Conservation (phyloP, 2,329 filamentous ascomycete genomes). For the Calcarisporium arbuscula region DNA sequence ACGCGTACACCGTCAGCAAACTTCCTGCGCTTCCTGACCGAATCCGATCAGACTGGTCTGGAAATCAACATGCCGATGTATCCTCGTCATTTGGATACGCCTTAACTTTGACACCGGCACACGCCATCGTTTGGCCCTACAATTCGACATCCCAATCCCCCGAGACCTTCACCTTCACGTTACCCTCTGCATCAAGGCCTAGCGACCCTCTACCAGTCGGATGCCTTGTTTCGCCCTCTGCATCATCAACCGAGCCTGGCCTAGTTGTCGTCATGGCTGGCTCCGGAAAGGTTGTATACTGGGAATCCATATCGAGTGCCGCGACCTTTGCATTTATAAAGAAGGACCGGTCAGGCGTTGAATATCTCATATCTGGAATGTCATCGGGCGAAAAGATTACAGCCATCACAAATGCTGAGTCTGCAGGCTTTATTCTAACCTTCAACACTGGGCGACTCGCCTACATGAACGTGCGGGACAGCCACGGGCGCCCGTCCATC, state of each 20-base stretch:
- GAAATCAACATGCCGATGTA: conserved; percentile 58
- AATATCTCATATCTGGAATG: conserved; percentile 67
- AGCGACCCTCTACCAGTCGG: conserved; percentile 75
- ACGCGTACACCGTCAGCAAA: conserved; percentile 79
- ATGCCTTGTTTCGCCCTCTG: conserved; percentile 72
- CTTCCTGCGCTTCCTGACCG: conserved; percentile 75
- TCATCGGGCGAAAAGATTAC: conserved; percentile 72
- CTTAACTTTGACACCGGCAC: conserved; percentile 70
- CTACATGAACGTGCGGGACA: conserved; percentile 79
- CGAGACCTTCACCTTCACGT: conserved; percentile 72
- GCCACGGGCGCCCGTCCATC: conserved; percentile 78
- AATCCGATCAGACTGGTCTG: conserved; percentile 58
- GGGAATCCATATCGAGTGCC: conserved; percentile 89
- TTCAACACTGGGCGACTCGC: conserved; percentile 82
- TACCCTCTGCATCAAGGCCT: conserved; percentile 65
- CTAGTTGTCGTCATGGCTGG: conserved; percentile 80
- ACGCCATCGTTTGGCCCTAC: conserved; percentile 90
- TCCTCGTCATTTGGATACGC: conserved; percentile 65
- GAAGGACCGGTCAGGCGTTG: conserved; percentile 73
- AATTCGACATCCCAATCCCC: conserved; percentile 59
- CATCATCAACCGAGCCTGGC: conserved; percentile 73
- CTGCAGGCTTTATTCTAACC: conserved; percentile 76
- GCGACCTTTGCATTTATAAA: conserved; percentile 78
- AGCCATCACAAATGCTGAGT: conserved; percentile 75
- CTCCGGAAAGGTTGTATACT: conserved; percentile 82